phyloP scores from a whole-genome alignment of 176 grass and related monocot genomes.

The Poa pratensis region DNA sequence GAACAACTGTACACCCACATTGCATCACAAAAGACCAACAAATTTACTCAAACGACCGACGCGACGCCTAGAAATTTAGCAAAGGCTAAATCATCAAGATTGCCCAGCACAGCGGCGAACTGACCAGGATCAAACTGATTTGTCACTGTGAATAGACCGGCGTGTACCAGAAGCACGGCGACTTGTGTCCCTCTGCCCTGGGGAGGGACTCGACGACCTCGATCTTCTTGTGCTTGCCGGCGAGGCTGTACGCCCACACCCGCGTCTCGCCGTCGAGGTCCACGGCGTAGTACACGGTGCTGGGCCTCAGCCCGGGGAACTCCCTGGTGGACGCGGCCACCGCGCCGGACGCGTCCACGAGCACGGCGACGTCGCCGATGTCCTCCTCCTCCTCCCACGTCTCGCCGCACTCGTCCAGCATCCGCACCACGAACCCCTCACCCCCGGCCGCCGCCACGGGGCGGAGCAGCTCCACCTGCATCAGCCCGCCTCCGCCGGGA shows the following conservation, averaged over 20 bases:
- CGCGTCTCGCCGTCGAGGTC: conserved; percentile 41
- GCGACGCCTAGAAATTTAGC: neutral
- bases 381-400: conserved; percentile 53
- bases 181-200: conserved; percentile 22
- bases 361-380: conserved; percentile 52
- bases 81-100: neutral
- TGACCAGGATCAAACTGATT: neutral
- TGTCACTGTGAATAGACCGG: conserved; percentile 46
- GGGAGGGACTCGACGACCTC: conserved; percentile 47
- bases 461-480: conserved; percentile 54
- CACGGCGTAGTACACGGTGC: conserved; percentile 50
- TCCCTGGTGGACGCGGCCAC: conserved; percentile 48
- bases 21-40: neutral
- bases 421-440: conserved; percentile 47
- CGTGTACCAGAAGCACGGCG: conserved; percentile 54
- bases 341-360: conserved; percentile 46
- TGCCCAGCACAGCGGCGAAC: neutral
- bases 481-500: conserved; percentile 37
- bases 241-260: conserved; percentile 51
- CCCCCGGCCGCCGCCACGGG: conserved; percentile 9
- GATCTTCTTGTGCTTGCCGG: conserved; percentile 48
- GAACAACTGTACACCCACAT: neutral
- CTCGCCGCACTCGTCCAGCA: conserved; percentile 52
- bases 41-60: neutral
- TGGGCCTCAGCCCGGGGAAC: conserved; percentile 49